Conservation (phyloP, 306 rosid species). For the Prinsepia uniflora region DNA sequence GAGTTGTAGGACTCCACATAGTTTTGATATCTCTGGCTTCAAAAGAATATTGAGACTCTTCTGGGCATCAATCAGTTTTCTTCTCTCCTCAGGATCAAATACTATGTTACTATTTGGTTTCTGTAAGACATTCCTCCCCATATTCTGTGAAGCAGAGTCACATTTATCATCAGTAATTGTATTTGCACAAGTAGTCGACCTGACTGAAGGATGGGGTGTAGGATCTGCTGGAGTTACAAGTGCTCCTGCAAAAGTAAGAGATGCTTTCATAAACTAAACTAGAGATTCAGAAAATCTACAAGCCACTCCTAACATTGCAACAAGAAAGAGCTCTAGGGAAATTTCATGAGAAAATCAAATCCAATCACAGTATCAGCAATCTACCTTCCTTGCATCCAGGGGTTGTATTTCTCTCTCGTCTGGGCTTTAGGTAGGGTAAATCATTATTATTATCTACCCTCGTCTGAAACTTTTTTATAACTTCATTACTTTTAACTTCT, state of each 20-base stretch:
- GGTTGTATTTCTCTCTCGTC: slow-evolving; percentile 29
- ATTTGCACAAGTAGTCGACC: slow-evolving; percentile 32
- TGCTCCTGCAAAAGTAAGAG: slow-evolving; percentile 43
- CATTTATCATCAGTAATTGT: slow-evolving; percentile 15
- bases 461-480: slow-evolving; percentile 53
- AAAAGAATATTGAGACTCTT: slow-evolving; percentile 36
- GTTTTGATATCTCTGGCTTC: slow-evolving; percentile 45
- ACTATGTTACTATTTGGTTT: slow-evolving; percentile 16
- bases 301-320: slow-evolving; percentile 20
- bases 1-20: slow-evolving; percentile 54
- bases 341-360: slow-evolving; percentile 3
- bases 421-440: slow-evolving; percentile 39
- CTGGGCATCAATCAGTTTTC: slow-evolving; percentile 32
- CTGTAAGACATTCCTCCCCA: slow-evolving; percentile 16
- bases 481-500: slow-evolving; percentile 37
- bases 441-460: slow-evolving; percentile 33
- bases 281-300: slow-evolving; percentile 14
- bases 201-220: slow-evolving; percentile 25
- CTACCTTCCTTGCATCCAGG: slow-evolving; percentile 51
- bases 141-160: slow-evolving; percentile 20
- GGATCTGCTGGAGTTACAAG: slow-evolving; percentile 23
- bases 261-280: slow-evolving; percentile 28
- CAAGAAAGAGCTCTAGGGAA: slow-evolving; percentile 10
- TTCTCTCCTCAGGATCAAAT: slow-evolving; percentile 31
- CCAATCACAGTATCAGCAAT: slow-evolving; percentile 19